Conservation (phyloP, 2,329 filamentous ascomycete genomes). For the Penicillium sp. region DNA sequence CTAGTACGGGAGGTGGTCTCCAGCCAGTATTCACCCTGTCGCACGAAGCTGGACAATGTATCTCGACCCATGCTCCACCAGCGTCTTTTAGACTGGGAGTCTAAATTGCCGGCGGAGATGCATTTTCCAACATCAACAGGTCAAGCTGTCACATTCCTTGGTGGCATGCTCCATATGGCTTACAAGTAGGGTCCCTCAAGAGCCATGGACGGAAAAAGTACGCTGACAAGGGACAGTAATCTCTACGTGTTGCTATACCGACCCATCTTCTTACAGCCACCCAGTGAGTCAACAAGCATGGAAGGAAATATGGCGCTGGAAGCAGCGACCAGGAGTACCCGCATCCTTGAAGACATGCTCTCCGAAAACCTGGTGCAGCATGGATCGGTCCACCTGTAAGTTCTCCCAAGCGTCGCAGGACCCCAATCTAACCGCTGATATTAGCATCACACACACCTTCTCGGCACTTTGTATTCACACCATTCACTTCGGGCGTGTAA, state of each 20-base stretch:
- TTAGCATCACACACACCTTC: slow-evolving; percentile 50
- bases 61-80: slow-evolving; percentile 27
- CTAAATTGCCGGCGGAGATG: slow-evolving; percentile 36
- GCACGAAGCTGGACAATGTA: slow-evolving; percentile 21
- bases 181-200: slow-evolving; percentile 39
- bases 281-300: slow-evolving; percentile 24
- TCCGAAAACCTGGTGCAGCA: slow-evolving; percentile 46
- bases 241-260: slow-evolving; percentile 50
- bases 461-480: slow-evolving; percentile 53
- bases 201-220: neutral
- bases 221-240: slow-evolving; percentile 31
- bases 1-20: slow-evolving; percentile 41
- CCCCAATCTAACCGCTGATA: neutral
- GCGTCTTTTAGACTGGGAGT: slow-evolving; percentile 44
- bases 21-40: slow-evolving; percentile 35
- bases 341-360: slow-evolving; percentile 52
- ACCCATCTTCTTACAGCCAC: slow-evolving; percentile 41
- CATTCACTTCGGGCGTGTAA: slow-evolving; percentile 41
- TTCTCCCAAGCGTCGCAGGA: neutral
- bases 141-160: slow-evolving; percentile 38
- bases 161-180: slow-evolving; percentile 46
- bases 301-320: slow-evolving; percentile 47
- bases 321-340: slow-evolving; percentile 48
- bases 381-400: slow-evolving; percentile 47
- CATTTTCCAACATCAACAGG: slow-evolving; percentile 33